Base-by-base conservation (phyloP, 768 basidiomycete genomes). In the Serendipita sp. region DNA sequence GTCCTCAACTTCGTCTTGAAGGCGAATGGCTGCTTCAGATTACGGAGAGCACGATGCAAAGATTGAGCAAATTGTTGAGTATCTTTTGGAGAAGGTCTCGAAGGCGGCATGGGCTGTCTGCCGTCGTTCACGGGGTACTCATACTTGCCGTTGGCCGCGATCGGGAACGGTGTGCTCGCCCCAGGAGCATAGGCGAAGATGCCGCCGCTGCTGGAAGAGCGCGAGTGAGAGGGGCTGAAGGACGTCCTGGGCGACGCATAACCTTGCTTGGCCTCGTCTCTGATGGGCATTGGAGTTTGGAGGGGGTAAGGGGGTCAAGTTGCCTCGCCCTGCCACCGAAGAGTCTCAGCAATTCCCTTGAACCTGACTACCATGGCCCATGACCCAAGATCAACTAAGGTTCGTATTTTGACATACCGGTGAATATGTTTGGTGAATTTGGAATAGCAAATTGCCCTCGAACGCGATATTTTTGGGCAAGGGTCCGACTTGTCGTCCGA, bases 401-500 rank as follows among this genome's bases (percentile, higher is more conserved):
- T 41, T 41, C 38, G 38, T 41, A 41, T 41, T 41, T 41, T 13
- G 38, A 41, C 7, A 7, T 41, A 41, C 13, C 5, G 38, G 38
- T 7, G 38, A 2, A 5, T 41, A 41, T 41, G 38, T 41, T 13
- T 41, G 38, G 1, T 41, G 7, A 24, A 13, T 41, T 41, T 41
- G 38, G 38, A 51, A 51, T 32, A 51, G 48, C n/a, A 18, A 51
- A 7, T 5, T 5, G 48, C 7, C 5, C 82, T 86, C 38, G 85
- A 81, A 65, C 83, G 82, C 62, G 85, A 86, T 70, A 86, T 91
- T 65, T 92, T 92, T 70, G 86, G 86, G 45, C 86, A 85, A 16
- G 88, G 88, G 70, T 90, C 89, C 2, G 92, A 94, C 67, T 81
- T 91, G 7, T 91, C 89, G 0, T 83, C 83, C 7, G 84, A 85